Base-by-base conservation (phyloP, 768 basidiomycete species). In the Naganishia vishniacii region DNA sequence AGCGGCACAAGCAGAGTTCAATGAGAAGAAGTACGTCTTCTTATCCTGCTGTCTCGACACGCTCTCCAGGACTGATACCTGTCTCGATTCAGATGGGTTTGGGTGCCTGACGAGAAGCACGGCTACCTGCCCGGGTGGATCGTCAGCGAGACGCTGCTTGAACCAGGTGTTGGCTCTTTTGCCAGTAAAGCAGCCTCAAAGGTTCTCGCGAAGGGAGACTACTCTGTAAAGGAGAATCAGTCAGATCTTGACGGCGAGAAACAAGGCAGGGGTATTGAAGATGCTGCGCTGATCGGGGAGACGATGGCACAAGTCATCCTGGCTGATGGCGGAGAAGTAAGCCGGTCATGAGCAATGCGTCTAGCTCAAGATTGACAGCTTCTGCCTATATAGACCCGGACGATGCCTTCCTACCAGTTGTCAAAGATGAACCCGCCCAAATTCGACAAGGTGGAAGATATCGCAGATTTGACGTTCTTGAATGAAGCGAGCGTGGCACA, bases 401-500 rank as follows among this genome's bases (percentile, higher is more conserved):
- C 74, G 37, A 83, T 94, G 4, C 86, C 88, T 16, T 82, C 91
- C 67, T 87, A 90, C 68, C 84, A 86, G 23, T 78, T 95, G 42
- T 89, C 87, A 72, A 93, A 93, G 81, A 94, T 94, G 92, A 97
- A 97, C 73, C 93, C 93, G 26, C 93, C 93, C 47, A 95, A 97
- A 79, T 99, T 98, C 76, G 93, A 98, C 80, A 84, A 91, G 32
- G 93, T 93, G 4, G 91, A 92, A 69, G 95, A 99, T 76, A 98
- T 98, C 68, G 95, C 95, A 44, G 93, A 98, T 79, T 82, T 99
- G 67, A 97, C 95, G 0, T 95, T 91, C 80, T 81, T 98, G 64
- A 98, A 98, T 76, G 95, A 99, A 82, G 93, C 95, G 12, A 91
- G 89, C 70, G 95, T 99, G 46, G 93, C 98, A n/a, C 91, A 98